These are phyloP conservation scores for Didymella lethalis DNA, from an alignment of 2,329 filamentous ascomycete species.

Conservation along the genomic window DNA sequence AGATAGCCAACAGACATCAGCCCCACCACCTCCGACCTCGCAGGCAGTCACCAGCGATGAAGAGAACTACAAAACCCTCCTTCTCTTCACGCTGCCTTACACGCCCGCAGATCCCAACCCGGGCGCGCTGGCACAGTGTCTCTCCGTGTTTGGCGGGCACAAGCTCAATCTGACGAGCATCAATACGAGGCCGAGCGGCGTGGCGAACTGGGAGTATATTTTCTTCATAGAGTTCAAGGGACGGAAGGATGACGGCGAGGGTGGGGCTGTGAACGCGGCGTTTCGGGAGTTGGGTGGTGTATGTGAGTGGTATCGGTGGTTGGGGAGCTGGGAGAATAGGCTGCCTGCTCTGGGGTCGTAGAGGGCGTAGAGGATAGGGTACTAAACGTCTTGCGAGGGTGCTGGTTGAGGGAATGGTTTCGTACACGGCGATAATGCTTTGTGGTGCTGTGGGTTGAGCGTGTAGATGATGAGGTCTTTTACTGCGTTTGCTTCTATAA, in stretches of 20 bases:
- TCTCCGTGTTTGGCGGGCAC: constrained; percentile 77
- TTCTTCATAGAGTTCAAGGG: constrained; percentile 93
- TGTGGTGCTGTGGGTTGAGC: too few relatives aligned
- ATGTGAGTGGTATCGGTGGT: constrained; percentile 71
- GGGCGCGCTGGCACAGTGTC: constrained; percentile 81
- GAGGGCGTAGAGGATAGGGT: neutral
- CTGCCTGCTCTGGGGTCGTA: neutral
- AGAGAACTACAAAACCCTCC: constrained; percentile 68
- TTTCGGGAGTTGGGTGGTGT: constrained; percentile 65
- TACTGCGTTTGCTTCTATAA: too few relatives aligned
- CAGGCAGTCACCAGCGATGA: neutral
- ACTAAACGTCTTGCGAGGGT: too few relatives aligned
- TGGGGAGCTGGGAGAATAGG: constrained; percentile 68
- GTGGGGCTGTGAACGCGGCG: constrained; percentile 66
- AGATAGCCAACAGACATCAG: constrained; percentile 7
- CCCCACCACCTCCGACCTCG: neutral
- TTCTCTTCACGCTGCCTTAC: constrained; percentile 80
- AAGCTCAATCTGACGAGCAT: constrained; percentile 89
- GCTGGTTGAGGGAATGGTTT: too few relatives aligned
- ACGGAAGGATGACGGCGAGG: constrained; percentile 64
- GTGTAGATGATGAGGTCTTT: too few relatives aligned
- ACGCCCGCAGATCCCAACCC: constrained; percentile 78
- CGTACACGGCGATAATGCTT: too few relatives aligned
- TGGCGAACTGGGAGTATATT: constrained; percentile 84
- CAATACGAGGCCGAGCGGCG: constrained; percentile 80